phyloP scores from a whole-genome alignment of 2,329 filamentous ascomycete species.

The Botrytis deweyae region DNA sequence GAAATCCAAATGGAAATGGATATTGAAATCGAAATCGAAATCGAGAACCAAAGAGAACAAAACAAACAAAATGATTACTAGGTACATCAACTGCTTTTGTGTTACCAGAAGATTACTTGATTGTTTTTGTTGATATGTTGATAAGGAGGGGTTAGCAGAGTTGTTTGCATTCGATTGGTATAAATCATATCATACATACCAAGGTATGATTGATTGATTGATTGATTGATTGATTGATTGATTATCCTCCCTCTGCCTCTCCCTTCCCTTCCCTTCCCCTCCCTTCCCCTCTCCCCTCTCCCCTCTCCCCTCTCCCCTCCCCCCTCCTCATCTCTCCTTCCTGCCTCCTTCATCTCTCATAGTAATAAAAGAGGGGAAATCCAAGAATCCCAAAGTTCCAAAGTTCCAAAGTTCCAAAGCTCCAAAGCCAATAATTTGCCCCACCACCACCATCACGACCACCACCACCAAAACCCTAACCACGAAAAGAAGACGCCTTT shows the following conservation, averaged over 20 bases:
- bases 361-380: not conserved
- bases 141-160: not conserved
- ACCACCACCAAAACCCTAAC: not conserved
- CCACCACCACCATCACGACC: not conserved
- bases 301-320: too few relatives aligned
- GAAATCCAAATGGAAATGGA: not conserved
- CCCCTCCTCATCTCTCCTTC: not conserved
- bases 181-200: not conserved
- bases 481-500: not conserved
- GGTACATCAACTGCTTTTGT: not conserved
- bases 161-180: not conserved
- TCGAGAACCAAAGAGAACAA: not conserved
- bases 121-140: not conserved
- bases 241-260: not conserved
- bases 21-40: not conserved
- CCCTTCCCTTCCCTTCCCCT: not conserved
- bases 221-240: not conserved
- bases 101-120: not conserved
- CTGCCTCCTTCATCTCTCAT: not conserved
- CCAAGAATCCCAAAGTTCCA: not conserved
- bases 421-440: not conserved
- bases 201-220: not conserved
- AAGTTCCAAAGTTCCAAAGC: not conserved
- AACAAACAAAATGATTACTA: not conserved
- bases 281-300: not conserved